Base-by-base conservation (phyloP, 192 early-diverging fungal genomes). In the Chytriomyces sp. region DNA sequence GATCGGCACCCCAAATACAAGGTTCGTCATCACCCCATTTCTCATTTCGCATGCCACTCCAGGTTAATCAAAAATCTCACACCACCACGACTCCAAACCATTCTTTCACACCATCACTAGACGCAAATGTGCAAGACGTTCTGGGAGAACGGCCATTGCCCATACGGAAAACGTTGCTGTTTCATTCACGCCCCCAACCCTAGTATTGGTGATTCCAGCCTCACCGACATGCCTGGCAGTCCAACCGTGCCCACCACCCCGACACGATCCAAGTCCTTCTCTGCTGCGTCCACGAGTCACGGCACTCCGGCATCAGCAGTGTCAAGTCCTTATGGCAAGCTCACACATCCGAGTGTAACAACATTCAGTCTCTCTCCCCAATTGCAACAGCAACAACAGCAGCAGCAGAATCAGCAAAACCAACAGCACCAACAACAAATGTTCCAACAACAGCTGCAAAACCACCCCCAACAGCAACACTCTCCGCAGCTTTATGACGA, bases 41-140 rank as follows among this genome's bases (percentile, higher is more conserved):
- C 10, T 52, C 52, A n/a, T 14, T 2, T 44, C 25, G 64, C 7
- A n/a, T 17, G 37, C 17, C 37, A 19, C 36, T 63, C 38, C 14
- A 10, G 60, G 14, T 25, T 63, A 22, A n/a, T 39, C 33, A 25
- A 28, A 31, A 19, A 25, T 63, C 28, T 12, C 8, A 14, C 60
- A 3, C 28, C 36, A 37, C 26, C 6, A 28, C 26, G 8, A 6
- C 57, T 60, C 59, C 33, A 17, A 8, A 61, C 10, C 14, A 26
- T 32, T 26, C 36, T 41, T 41, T 14, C 12, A 73, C n/a, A n/a
- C n/a, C n/a, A n/a, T n/a, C n/a, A n/a, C n/a, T n/a, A n/a, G 83
- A 97, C 94, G 3, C 92, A 95, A 69, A 84, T 96, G 38, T 99
- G 96, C 82, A 92, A 88, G 52, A 95, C 93, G 36, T 99, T 91